These are phyloP conservation scores for Ophiocordyceps camponoti-saundersi DNA, from an alignment of 2,329 filamentous ascomycete genomes.

Conservation along the genomic window DNA sequence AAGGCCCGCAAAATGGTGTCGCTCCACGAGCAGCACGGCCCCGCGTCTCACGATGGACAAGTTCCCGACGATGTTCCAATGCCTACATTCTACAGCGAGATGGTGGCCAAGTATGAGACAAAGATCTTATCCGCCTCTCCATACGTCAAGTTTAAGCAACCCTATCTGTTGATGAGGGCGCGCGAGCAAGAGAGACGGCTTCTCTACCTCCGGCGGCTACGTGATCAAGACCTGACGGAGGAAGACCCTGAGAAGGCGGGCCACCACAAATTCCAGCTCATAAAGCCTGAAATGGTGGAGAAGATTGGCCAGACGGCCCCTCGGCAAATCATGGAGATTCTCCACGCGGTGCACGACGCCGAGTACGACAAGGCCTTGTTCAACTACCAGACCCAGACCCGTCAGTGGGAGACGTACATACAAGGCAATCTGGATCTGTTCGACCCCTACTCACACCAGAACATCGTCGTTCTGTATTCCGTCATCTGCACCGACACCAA, in stretches of 20 bases:
- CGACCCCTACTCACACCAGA: slow-evolving; percentile 89
- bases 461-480: slow-evolving; percentile 87
- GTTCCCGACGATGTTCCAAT: slow-evolving; percentile 66
- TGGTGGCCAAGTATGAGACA: slow-evolving; percentile 84
- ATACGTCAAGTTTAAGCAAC: slow-evolving; percentile 88
- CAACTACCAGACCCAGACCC: slow-evolving; percentile 84
- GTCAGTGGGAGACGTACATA: slow-evolving; percentile 92
- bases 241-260: slow-evolving; percentile 46
- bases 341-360: slow-evolving; percentile 88
- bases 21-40: slow-evolving; percentile 26
- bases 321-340: slow-evolving; percentile 75
- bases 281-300: slow-evolving; percentile 91
- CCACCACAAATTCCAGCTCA: slow-evolving; percentile 67
- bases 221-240: slow-evolving; percentile 54
- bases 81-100: slow-evolving; percentile 86
- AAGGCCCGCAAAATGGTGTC: slow-evolving; percentile 14
- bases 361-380: slow-evolving; percentile 93
- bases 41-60: slow-evolving; percentile 31
- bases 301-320: slow-evolving; percentile 64
- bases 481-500: slow-evolving; percentile 87
- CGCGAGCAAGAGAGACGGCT: slow-evolving; percentile 79
- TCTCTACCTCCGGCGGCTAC: slow-evolving; percentile 63
- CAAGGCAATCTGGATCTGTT: slow-evolving; percentile 79
- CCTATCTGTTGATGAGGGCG: slow-evolving; percentile 81
- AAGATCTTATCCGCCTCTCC: slow-evolving; percentile 90